Evolutionary conservation across 768 basidiomycete genomes (phyloP), one percentile per base, ranked within the genome.

Genomic region (Trametes cingulata): DNA sequence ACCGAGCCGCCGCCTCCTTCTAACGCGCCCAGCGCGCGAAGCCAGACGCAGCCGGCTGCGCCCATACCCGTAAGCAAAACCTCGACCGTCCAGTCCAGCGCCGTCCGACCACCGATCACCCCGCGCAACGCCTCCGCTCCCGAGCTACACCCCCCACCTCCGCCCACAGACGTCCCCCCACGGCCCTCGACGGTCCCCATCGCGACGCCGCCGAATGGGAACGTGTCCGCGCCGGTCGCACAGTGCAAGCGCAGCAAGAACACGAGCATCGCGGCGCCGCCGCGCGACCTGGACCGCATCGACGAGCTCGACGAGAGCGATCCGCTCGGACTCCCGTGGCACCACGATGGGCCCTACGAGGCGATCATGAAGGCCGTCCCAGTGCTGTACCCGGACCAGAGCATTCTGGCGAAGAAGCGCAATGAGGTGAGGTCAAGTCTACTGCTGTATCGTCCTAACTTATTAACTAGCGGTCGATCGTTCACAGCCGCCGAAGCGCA

Each of bases 231-330:
- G 1, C 63, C 69, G 20, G 61, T 47, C 14, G 24, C 67, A 24
- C 63, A 62, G 55, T 67, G 66, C 45, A 64, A 60, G 37, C 65
- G 68, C 19, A 65, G 64, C 48, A 67, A 70, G 56, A 69, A 69
- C 33, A 67, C 67, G 0, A 69, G 68, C 49, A 60, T 69, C 7
- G 53, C 67, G 13, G 62, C 72, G 15, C 62, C 67, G 49, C 62
- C 69, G 43, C 64, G 61, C 60, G 68, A 74, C 37, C 77, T 91
- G 52, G 90, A 91, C 74, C 78, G 80, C 29, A 87, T 93, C 61
- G 90, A 93, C 68, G 87, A 90, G 71, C 73, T 92, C 35, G 91
- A 92, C 69, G 88, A 90, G 69, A 82, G 84, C 6, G 87, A 85
- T 70, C 88, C 90, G 1, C 77, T 85, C 58, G 90, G 90, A 3